phyloP scores from a whole-genome alignment of 306 rosid species.

The Castanopsis chinensis region DNA sequence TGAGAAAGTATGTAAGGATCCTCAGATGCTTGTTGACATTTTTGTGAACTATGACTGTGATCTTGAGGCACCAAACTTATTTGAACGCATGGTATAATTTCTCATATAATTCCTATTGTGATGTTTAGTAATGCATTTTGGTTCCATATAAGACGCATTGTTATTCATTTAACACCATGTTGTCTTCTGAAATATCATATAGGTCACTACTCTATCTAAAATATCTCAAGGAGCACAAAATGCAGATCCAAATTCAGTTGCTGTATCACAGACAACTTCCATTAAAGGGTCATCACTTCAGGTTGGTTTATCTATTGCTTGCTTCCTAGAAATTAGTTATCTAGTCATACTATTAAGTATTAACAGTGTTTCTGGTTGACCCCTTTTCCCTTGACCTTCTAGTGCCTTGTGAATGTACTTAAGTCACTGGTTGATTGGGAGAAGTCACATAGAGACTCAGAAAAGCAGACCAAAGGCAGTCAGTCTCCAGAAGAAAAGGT shows the following conservation, averaged over 20 bases:
- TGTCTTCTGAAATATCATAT: conserved; percentile 30
- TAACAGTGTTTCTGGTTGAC: conserved; percentile 27
- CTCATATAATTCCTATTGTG: conserved; percentile 11
- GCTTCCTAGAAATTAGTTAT: conserved; percentile 20
- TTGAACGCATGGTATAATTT: conserved; percentile 88
- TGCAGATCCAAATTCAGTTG: conserved; percentile 76
- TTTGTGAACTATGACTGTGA: conserved; percentile 99
- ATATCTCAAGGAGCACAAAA: conserved; percentile 83
- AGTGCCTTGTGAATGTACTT: conserved; percentile 96
- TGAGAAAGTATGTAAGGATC: conserved; percentile 92
- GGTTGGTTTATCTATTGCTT: conserved; percentile 48
- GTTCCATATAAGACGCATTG: background rate
- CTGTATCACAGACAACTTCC: conserved; percentile 70
- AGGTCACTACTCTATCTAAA: conserved; percentile 93
- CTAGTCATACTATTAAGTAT: conserved; percentile 4
- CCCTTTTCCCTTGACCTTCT: conserved; percentile 31
- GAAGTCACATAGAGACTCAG: conserved; percentile 57
- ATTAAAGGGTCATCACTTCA: conserved; percentile 94
- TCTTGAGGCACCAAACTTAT: conserved; percentile 98
- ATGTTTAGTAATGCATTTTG: conserved; percentile 14
- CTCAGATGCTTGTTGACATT: conserved; percentile 98
- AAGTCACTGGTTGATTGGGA: conserved; percentile 99
- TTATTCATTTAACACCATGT: conserved; percentile 16
- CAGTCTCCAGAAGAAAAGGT: conserved; percentile 49
- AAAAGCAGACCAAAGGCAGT: conserved; percentile 43